phyloP scores from a whole-genome alignment of 805 yeast genomes.

The Yarrowia keelungensis region DNA sequence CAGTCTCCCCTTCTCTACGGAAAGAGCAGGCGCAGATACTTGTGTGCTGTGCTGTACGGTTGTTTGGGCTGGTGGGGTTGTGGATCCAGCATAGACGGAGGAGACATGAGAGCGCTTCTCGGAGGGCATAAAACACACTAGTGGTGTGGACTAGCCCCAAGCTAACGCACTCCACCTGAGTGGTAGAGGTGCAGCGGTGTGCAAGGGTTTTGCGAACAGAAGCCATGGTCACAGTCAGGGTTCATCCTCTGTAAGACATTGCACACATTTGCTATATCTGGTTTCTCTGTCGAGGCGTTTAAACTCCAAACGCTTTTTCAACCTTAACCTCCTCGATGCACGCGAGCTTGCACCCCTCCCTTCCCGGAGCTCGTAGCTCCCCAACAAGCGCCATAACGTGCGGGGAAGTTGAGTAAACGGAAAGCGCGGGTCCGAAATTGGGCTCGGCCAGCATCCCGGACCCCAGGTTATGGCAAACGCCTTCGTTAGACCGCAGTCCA shows the following conservation, averaged over 20 bases:
- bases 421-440: neutral
- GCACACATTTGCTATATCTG: neutral
- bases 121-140: slow-evolving; percentile 17
- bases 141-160: neutral
- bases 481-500: slow-evolving; percentile 1
- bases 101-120: neutral
- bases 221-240: neutral
- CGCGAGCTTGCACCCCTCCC: slow-evolving; percentile 5
- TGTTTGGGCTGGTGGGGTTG: slow-evolving; percentile 34
- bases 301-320: slow-evolving; percentile 20
- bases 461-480: slow-evolving; percentile 6
- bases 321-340: slow-evolving; percentile 34
- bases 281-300: neutral
- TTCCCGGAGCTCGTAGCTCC: slow-evolving; percentile 9
- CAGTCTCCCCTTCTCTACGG: slow-evolving; percentile 8
- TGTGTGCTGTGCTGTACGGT: slow-evolving; percentile 5
- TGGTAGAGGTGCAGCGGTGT: neutral
- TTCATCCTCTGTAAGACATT: neutral
- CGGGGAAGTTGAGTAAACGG: neutral
- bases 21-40: slow-evolving; percentile 17
- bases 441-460: neutral
- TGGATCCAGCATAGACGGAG: slow-evolving; percentile 8
- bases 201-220: too few species aligned
- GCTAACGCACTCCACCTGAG: slow-evolving; percentile 9
- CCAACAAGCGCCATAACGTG: slow-evolving; percentile 16